Evolutionary conservation across 2,329 filamentous ascomycete species (phyloP).

Genomic region (Diaporthe aspalathi): DNA sequence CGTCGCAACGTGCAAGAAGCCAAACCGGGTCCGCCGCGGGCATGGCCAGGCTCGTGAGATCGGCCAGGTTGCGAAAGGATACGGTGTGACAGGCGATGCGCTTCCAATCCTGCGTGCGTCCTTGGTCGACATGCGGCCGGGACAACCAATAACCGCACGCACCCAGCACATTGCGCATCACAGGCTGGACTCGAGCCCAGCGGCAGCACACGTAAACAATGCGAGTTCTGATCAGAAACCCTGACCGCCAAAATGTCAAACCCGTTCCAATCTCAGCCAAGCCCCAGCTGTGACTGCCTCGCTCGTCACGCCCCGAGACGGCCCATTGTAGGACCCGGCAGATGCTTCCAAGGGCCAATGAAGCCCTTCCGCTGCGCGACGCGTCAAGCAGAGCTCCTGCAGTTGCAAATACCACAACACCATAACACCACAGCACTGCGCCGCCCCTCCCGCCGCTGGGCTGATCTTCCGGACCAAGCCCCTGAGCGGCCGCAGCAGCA

Average conservation of each 20-base stretch:
- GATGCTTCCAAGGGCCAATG: conserved; percentile 24
- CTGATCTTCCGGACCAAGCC: not conserved
- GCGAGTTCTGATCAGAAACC: conserved; percentile 24
- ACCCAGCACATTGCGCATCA: conserved; percentile 4
- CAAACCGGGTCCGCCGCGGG: not conserved
- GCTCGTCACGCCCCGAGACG: conserved; percentile 24
- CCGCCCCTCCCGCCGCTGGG: conserved; percentile 21
- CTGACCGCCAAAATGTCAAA: conserved; percentile 37
- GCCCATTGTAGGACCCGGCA: conserved; percentile 32
- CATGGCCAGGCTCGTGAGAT: conserved; percentile 11
- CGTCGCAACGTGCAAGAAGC: conserved; percentile 4
- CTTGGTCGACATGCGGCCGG: conserved; percentile 14
- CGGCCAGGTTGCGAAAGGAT: conserved; percentile 6
- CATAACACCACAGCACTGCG: conserved; percentile 8
- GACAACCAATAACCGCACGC: conserved; percentile 24
- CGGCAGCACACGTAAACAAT: conserved; percentile 14
- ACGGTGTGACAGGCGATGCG: conserved; percentile 29
- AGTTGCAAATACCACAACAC: too few relatives aligned
- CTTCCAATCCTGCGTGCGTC: conserved; percentile 14
- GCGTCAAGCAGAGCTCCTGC: conserved; percentile 30
- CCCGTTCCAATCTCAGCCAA: conserved; percentile 22
- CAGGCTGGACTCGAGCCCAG: conserved; percentile 16
- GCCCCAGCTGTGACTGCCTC: conserved; percentile 28
- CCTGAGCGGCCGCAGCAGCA: conserved; percentile 20
- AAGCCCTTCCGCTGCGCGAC: conserved; percentile 1